phyloP scores from a whole-genome alignment of 805 yeast species.

The Nadsonia fulvescens region DNA sequence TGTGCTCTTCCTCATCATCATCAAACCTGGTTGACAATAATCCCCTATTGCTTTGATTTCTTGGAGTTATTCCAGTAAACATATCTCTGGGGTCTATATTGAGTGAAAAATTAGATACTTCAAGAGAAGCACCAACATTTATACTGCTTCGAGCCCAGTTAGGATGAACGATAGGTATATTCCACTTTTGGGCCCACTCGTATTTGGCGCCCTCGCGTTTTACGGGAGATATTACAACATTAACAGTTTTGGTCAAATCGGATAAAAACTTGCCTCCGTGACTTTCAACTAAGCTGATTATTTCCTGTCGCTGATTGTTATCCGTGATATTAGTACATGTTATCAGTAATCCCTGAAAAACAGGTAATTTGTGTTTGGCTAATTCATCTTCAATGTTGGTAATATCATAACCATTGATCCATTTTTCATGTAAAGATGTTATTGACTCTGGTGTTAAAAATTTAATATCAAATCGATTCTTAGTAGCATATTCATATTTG shows the following conservation, averaged over 20 bases:
- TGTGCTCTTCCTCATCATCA: slow-evolving; percentile 2
- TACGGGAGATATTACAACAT: slow-evolving; percentile 17
- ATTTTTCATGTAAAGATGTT: slow-evolving; percentile 25
- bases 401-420: slow-evolving; percentile 33
- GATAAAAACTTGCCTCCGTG: slow-evolving; percentile 20
- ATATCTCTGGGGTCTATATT: neutral
- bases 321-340: slow-evolving; percentile 22
- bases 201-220: slow-evolving; percentile 19
- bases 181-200: slow-evolving; percentile 22
- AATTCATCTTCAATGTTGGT: slow-evolving; percentile 11
- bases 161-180: slow-evolving; percentile 24
- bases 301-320: slow-evolving; percentile 12
- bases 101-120: slow-evolving; percentile 14
- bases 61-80: neutral
- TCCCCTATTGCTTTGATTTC: slow-evolving; percentile 1
- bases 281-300: slow-evolving; percentile 13
- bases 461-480: slow-evolving; percentile 29
- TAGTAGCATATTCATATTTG: slow-evolving; percentile 34
- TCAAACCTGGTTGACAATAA: slow-evolving; percentile 1
- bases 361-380: slow-evolving; percentile 9
- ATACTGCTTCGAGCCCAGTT: slow-evolving; percentile 27
- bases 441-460: slow-evolving; percentile 35
- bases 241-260: slow-evolving; percentile 13
- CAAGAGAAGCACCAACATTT: slow-evolving; percentile 23
- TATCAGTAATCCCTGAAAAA: slow-evolving; percentile 19